Evolutionary conservation across 1,284 basidiomycete genomes (phyloP).

Genomic region (Apiotrichum mycotoxinovorans): DNA sequence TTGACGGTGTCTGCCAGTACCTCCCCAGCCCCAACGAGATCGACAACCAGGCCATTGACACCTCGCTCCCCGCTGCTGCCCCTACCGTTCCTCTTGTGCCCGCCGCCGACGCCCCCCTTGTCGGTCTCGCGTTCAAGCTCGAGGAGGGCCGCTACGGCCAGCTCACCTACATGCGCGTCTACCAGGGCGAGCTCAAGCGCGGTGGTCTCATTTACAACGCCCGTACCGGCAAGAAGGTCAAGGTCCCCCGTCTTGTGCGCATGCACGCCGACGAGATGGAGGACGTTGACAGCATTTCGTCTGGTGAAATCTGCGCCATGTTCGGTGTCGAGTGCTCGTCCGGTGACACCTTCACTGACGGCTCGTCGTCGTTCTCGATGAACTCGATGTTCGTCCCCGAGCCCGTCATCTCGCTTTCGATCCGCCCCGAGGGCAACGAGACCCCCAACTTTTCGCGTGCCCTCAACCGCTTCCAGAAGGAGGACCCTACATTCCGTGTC

Average conservation of each 20-base stretch:
- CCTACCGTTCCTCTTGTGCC: slow-evolving; percentile 72
- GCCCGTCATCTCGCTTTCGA: slow-evolving; percentile 92
- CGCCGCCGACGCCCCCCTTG: slow-evolving; percentile 78
- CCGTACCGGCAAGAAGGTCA: slow-evolving; percentile 94
- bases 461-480: slow-evolving; percentile 96
- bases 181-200: slow-evolving; percentile 88
- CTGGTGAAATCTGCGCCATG: slow-evolving; percentile 99
- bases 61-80: slow-evolving; percentile 62
- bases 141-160: slow-evolving; percentile 98
- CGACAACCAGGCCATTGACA: slow-evolving; percentile 78
- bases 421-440: slow-evolving; percentile 88
- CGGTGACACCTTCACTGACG: slow-evolving; percentile 97
- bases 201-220: slow-evolving; percentile 86
- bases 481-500: slow-evolving; percentile 98
- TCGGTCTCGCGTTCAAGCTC: slow-evolving; percentile 96
- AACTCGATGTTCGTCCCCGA: slow-evolving; percentile 99
- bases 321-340: slow-evolving; percentile 99
- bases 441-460: slow-evolving; percentile 95
- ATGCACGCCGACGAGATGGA: slow-evolving; percentile 99
- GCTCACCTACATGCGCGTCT: slow-evolving; percentile 98
- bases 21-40: slow-evolving; percentile 85
- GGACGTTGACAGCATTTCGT: slow-evolving; percentile 90
- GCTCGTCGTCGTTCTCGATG: slow-evolving; percentile 81
- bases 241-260: slow-evolving; percentile 92
- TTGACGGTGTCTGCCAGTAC: slow-evolving; percentile 95